These are phyloP conservation scores for Onygena corvina DNA, from an alignment of 2,329 filamentous ascomycete genomes.

Conservation along the genomic window DNA sequence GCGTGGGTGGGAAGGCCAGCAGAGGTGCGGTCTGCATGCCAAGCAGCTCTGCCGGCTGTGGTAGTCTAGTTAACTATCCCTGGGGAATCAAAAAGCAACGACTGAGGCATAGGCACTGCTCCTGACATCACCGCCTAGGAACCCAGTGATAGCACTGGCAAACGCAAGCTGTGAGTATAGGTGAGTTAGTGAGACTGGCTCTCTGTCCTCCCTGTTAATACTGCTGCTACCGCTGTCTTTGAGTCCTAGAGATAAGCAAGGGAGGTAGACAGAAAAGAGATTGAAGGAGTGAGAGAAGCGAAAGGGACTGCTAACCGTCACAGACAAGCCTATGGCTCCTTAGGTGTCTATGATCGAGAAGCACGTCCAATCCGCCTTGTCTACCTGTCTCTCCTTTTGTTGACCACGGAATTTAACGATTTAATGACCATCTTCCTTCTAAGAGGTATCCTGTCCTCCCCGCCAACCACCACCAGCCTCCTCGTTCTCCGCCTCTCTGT, in stretches of 20 bases:
- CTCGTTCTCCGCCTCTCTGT: no score
- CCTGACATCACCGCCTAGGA: neutral
- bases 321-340: no score
- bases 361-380: neutral
- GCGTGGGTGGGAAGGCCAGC: slow-evolving; percentile 7
- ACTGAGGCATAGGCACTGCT: slow-evolving; percentile 15
- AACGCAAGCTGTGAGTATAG: neutral
- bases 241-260: neutral
- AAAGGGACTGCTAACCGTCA: no score
- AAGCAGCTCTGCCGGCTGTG: slow-evolving; percentile 27
- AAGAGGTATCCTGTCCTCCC: neutral
- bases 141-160: neutral
- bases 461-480: slow-evolving; percentile 4
- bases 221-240: no score
- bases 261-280: neutral
- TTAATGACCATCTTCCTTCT: neutral
- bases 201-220: no score
- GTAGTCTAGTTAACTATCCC: no score
- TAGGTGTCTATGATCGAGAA: no score
- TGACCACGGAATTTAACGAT: slow-evolving; percentile 4
- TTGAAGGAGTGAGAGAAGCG: neutral
- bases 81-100: slow-evolving; percentile 16
- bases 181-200: neutral
- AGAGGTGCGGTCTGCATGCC: slow-evolving; percentile 18
- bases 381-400: slow-evolving; percentile 3